A percentile compares a stretch with the other conserved stretches of the same genome.
Evolutionary conservation across 257 asterid species (phyloP).

Genomic region (Coffea eugenioides): DNA sequence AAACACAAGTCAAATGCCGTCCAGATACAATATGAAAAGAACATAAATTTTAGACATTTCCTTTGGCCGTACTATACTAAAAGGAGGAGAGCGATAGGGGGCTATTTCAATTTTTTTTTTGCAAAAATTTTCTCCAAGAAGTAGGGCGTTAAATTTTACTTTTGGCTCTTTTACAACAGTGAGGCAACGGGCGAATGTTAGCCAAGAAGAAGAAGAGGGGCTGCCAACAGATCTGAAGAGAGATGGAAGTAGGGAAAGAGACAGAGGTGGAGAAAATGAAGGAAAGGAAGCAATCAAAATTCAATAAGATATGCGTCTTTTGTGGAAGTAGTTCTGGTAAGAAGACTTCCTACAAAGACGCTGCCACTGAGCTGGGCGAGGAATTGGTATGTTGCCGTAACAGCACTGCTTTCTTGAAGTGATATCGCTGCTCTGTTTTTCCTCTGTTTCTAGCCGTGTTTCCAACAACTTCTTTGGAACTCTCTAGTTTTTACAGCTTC

Average conservation of each 20-base stretch:
- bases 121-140: not conserved
- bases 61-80: not conserved
- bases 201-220: not conserved
- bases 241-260: conserved; percentile 3
- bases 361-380: conserved; percentile 39
- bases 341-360: conserved; percentile 35
- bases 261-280: conserved; percentile 18
- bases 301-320: conserved; percentile 40
- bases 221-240: not conserved
- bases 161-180: not conserved
- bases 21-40: not conserved
- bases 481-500: not conserved
- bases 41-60: not conserved
- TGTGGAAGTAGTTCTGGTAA: conserved; percentile 47
- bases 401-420: not conserved
- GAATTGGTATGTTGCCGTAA: conserved; percentile 25
- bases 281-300: conserved; percentile 31
- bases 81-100: too few relatives aligned
- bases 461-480: not conserved
- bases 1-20: not conserved
- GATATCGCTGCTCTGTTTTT: not conserved
- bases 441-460: not conserved
- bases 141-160: not conserved
- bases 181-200: not conserved
- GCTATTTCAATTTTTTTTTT: not conserved